These are phyloP conservation scores for Nannochloropsis gaditana DNA, from an alignment of 108 stramenopile species.

Conservation along the genomic window DNA sequence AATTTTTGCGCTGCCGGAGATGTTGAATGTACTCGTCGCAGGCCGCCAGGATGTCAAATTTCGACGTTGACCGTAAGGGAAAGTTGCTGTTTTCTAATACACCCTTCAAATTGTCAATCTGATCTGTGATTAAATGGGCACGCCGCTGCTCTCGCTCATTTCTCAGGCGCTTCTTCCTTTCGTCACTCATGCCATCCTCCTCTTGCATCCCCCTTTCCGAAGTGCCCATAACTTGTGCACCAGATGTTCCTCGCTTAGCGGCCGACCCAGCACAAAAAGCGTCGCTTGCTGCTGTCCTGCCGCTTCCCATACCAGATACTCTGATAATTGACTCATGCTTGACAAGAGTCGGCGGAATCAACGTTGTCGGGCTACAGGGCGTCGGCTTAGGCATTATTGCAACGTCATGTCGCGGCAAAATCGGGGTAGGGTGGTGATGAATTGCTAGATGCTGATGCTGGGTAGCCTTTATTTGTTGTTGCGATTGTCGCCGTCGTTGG, in stretches of 20 bases:
- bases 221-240: background rate
- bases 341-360: background rate
- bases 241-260: background rate
- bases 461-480: background rate
- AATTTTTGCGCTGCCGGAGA: conserved; percentile 10
- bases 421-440: background rate
- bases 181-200: background rate
- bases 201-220: conserved; percentile 5
- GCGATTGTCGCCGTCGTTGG: background rate
- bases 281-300: background rate
- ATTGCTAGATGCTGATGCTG: background rate
- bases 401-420: background rate
- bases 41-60: conserved; percentile 6
- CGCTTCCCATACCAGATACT: background rate
- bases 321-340: background rate
- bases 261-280: background rate
- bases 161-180: background rate
- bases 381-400: background rate
- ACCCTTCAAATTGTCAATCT: background rate
- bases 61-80: background rate
- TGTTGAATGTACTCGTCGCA: conserved; percentile 15
- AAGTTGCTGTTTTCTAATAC: conserved; percentile 20
- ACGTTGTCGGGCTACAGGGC: background rate
- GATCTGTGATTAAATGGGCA: background rate
- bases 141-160: conserved; percentile 14